Evolutionary conservation across 345 rosid genomes (phyloP).

Genomic region (Camelina neglecta): DNA sequence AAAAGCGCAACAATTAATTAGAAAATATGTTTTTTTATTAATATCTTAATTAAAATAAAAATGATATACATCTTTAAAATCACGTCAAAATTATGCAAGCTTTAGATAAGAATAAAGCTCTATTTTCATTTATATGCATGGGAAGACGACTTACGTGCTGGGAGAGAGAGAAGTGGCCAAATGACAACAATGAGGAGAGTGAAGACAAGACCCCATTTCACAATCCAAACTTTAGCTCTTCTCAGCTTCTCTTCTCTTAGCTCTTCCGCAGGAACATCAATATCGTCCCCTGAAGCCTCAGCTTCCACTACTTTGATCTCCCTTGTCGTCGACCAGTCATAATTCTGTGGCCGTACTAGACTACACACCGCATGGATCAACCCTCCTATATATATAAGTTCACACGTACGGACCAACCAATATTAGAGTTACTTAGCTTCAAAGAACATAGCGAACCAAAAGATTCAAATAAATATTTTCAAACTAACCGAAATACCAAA

Average conservation of each 20-base stretch:
- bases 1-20: not conserved
- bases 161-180: constrained; percentile 84
- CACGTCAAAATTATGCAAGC: not conserved
- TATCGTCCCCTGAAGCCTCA: constrained; percentile 38
- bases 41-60: too few species aligned
- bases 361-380: constrained; percentile 75
- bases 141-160: constrained; percentile 63
- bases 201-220: constrained; percentile 84
- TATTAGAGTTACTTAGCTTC: too few species aligned
- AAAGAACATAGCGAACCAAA: too few species aligned
- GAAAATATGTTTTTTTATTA: not conserved
- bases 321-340: constrained; percentile 82
- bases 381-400: constrained; percentile 49
- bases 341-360: constrained; percentile 68
- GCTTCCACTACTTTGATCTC: constrained; percentile 83
- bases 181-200: constrained; percentile 66
- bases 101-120: not conserved
- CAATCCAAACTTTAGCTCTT: constrained; percentile 79
- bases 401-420: constrained; percentile 7
- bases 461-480: not conserved
- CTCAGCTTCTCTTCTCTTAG: constrained; percentile 72
- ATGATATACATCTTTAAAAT: too few species aligned
- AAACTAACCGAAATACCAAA: not conserved
- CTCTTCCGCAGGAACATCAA: constrained; percentile 65
- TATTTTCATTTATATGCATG: not conserved